Base-by-base conservation (phyloP, 1,284 basidiomycete species). In the Fomitopsis schrenkii region DNA sequence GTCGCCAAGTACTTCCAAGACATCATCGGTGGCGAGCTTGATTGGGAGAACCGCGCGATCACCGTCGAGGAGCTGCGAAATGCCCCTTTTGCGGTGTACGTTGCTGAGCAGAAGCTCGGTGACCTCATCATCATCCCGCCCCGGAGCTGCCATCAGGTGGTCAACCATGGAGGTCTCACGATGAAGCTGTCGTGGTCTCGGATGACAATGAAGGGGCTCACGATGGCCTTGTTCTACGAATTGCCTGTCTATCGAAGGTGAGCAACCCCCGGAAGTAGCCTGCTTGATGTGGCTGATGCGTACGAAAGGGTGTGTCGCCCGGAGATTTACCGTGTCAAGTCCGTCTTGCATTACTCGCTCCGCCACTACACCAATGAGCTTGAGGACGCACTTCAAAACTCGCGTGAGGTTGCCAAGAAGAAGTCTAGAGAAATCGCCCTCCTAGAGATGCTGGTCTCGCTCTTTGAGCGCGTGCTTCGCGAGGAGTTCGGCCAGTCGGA, bases 131-230 rank as follows among this genome's bases (percentile, higher is more conserved):
- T 93, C n/a, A 88, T 93, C 12, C 91, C 90, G 12, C 86, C 88
- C 22, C 77, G 87, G 64, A 88, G 86, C 62, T 90, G 85, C 61
- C 90, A 92, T 71, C 90, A 92, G 68, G 90, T 93, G 5, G 80
- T 92, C 22, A 93, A 93, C 67, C 74, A 77, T 56, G 89, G 91
- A 30, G 90, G 91, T 9, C 77, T 93, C 30, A 89, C 89, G 0
- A 78, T 91, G 69, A 93, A 93, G 73, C 84, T 84, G 9, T 88
- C 89, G 0, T 93, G 90, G 90, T 92, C 90, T 0, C 79, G 91
- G 48, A 91, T 93, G 89, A 87, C 87, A 9, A 67, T 88, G 14
- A 70, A 74, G 52, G 86, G 88, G 3, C 71, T 90, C 17, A 70
- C 70, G 45, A 76, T 77, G 0, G 88, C 90, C 1, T 76, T 88